These are phyloP conservation scores for Mycosphaerella sp. DNA, from an alignment of 2,329 filamentous ascomycete genomes.

Conservation along the genomic window DNA sequence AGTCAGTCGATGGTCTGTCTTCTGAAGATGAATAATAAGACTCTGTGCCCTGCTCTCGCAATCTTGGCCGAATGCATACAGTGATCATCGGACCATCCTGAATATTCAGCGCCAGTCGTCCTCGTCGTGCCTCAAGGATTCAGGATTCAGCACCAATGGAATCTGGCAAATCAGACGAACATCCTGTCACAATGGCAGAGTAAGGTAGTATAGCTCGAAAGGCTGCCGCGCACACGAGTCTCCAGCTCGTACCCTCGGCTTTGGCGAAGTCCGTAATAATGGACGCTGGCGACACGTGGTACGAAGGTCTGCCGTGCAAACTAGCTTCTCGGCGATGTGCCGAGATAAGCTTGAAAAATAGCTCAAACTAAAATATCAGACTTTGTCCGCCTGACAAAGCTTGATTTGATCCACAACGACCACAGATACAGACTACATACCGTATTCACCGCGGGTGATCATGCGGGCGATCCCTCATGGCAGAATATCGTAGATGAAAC, in stretches of 20 bases:
- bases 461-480: too few relatives aligned
- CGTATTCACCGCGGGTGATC: too few relatives aligned
- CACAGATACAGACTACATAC: not conserved
- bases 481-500: too few relatives aligned
- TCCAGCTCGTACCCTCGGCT: conserved; percentile 1
- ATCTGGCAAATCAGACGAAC: not conserved
- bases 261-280: conserved; percentile 4
- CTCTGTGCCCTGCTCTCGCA: too few relatives aligned
- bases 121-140: not conserved
- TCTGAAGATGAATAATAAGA: too few relatives aligned
- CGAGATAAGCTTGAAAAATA: conserved; percentile 17
- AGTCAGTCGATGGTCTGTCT: not conserved
- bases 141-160: not conserved
- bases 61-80: not conserved
- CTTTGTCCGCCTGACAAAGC: conserved; percentile 9
- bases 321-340: conserved; percentile 12
- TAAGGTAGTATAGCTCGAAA: too few relatives aligned
- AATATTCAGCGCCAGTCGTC: not conserved
- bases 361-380: conserved; percentile 9
- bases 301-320: conserved; percentile 2
- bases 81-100: not conserved
- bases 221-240: conserved; percentile 1
- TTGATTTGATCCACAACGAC: conserved; percentile 8
- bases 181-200: not conserved
- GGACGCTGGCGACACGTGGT: conserved; percentile 9